phyloP scores from a whole-genome alignment of 2,329 filamentous ascomycete species.

The Graphiopsis chlorocephala region DNA sequence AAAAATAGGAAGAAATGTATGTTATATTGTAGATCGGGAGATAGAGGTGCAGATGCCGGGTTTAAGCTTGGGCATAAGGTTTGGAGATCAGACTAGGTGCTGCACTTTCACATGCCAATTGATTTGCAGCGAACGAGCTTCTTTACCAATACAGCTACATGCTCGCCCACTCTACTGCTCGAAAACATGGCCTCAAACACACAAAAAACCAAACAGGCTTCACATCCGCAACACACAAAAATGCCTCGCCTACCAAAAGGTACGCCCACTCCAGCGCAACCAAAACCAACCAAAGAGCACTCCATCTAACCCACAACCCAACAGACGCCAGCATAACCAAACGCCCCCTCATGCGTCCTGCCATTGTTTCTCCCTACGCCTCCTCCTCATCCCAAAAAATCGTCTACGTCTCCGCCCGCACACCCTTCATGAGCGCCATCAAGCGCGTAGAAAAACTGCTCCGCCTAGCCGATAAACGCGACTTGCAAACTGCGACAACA shows the following conservation, averaged over 20 bases:
- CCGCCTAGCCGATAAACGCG: slow-evolving; percentile 53
- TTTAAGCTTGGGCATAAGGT: slow-evolving; percentile 3
- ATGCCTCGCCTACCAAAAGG: slow-evolving; percentile 25
- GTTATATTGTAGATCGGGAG: not conserved
- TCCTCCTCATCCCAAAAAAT: slow-evolving; percentile 50
- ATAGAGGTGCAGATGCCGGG: not conserved
- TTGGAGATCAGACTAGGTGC: not conserved
- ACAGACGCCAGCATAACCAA: slow-evolving; percentile 51
- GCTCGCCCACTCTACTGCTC: not conserved
- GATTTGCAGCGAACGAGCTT: not conserved
- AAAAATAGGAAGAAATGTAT: not conserved
- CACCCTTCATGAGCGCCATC: slow-evolving; percentile 66
- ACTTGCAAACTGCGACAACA: slow-evolving; percentile 40
- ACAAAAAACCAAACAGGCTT: not conserved
- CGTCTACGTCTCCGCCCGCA: slow-evolving; percentile 64
- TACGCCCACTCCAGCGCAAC: not conserved
- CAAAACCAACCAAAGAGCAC: not conserved
- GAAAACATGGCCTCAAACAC: not conserved
- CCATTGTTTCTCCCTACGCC: slow-evolving; percentile 54
- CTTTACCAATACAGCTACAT: not conserved
- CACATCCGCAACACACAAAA: slow-evolving; percentile 17
- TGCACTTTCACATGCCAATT: slow-evolving; percentile 16
- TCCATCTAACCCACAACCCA: not conserved
- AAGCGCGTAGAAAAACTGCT: slow-evolving; percentile 65
- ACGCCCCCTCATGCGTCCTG: slow-evolving; percentile 57